phyloP scores from a whole-genome alignment of 2,329 filamentous ascomycete genomes.

The Aspergillus novoparasiticus region DNA sequence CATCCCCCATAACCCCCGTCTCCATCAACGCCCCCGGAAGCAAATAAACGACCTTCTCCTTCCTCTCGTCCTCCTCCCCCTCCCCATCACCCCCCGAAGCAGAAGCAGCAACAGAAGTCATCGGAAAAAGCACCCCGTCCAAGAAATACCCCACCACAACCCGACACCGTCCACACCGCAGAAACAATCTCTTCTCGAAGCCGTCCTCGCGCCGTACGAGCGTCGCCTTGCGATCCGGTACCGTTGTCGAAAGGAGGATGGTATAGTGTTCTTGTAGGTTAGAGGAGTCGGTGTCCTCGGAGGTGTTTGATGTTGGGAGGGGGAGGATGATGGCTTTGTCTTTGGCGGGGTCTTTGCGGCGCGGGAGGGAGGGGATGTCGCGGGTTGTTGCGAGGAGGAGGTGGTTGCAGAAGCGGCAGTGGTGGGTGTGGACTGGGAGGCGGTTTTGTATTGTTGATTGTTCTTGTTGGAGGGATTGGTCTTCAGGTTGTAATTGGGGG shows the following conservation, averaged over 20 bases:
- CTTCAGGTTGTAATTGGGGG: background rate
- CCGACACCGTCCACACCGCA: conserved; percentile 63
- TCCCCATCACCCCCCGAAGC: conserved; percentile 18
- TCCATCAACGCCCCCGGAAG: conserved; percentile 61
- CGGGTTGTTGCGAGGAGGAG: conserved; percentile 64
- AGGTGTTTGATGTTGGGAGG: conserved; percentile 40
- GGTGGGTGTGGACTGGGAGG: conserved; percentile 54
- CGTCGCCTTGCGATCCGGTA: conserved; percentile 51
- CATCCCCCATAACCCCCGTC: conserved; percentile 57
- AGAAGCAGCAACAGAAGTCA: conserved; percentile 7
- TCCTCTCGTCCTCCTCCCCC: conserved; percentile 28
- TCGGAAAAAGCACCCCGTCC: conserved; percentile 52
- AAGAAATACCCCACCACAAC: conserved; percentile 66
- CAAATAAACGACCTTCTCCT: conserved; percentile 58
- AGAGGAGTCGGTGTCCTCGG: conserved; percentile 15
- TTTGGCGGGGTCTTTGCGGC: conserved; percentile 50
- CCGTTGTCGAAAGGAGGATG: conserved; percentile 55
- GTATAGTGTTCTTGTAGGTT: conserved; percentile 42
- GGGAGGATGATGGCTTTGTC: conserved; percentile 63
- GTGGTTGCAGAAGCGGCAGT: conserved; percentile 65
- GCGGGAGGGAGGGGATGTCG: conserved; percentile 55
- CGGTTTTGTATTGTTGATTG: background rate
- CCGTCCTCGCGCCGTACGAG: conserved; percentile 62
- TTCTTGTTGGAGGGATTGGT: conserved; percentile 7
- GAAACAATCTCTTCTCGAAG: conserved; percentile 66